A percentile compares a stretch with the other conserved stretches of the same genome.
phyloP scores from a whole-genome alignment of 179 eudicot genomes.

The Sideroxylon spinosum region DNA sequence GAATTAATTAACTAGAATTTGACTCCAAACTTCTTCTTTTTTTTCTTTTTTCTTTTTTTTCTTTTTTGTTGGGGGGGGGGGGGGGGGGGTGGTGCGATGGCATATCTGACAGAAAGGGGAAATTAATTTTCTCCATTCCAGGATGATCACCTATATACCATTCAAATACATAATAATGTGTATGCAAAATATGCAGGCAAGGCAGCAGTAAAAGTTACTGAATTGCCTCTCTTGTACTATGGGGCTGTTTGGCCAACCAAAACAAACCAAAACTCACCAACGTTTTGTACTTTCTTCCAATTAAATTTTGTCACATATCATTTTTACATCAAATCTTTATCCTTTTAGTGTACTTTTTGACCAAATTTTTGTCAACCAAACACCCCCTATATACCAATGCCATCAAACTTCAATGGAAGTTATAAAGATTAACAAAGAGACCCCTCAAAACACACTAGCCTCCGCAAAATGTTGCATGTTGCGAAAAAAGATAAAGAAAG shows the following conservation, averaged over 20 bases:
- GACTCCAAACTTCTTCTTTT: no score
- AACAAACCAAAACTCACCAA: no score
- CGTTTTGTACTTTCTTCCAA: no score
- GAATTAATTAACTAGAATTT: no score
- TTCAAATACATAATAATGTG: background rate
- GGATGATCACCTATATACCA: background rate
- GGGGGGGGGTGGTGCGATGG: no score
- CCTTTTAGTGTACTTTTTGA: no score
- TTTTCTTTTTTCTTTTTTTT: no score
- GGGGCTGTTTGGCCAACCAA: no score
- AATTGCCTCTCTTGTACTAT: background rate
- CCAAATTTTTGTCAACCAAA: no score
- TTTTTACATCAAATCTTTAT: no score
- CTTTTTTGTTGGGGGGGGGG: no score
- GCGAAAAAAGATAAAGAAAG: background rate
- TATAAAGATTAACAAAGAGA: background rate
- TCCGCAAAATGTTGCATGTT: background rate
- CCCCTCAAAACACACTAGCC: background rate
- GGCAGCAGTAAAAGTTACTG: background rate
- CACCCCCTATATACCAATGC: slow-evolving; percentile 10
- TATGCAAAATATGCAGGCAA: background rate
- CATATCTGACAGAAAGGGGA: background rate
- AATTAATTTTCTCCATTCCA: background rate
- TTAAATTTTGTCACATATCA: no score
- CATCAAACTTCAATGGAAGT: slow-evolving; percentile 1